Conservation (phyloP, 306 rosid species). For the Cucurbita moschata region DNA sequence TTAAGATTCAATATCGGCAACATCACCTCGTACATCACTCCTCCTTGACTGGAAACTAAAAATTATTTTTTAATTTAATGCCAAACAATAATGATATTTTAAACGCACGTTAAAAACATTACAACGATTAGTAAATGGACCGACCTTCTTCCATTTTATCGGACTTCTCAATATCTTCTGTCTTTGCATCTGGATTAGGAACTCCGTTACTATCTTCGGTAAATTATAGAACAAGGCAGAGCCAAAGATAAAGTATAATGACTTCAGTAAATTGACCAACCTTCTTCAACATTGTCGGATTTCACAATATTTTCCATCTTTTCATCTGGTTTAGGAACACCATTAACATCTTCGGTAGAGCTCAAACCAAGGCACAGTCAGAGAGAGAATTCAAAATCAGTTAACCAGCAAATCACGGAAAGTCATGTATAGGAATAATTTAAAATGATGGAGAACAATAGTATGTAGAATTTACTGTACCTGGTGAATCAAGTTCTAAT, state of each 20-base stretch:
- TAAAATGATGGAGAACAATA: neutral
- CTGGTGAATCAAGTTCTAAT: conserved; percentile 4
- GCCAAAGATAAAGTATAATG: conserved; percentile 4
- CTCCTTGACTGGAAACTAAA: neutral
- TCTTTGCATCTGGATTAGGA: conserved; percentile 35
- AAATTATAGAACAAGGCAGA: conserved; percentile 12
- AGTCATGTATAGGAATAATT: neutral
- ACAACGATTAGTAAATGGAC: neutral
- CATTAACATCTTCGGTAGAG: conserved; percentile 19
- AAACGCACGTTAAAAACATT: neutral
- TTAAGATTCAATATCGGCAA: neutral
- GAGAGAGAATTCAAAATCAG: conserved; percentile 1
- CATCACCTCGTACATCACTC: neutral
- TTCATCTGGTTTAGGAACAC: conserved; percentile 38
- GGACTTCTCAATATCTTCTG: conserved; percentile 39
- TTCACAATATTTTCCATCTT: conserved; percentile 39
- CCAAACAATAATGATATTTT: neutral
- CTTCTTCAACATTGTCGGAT: conserved; percentile 15
- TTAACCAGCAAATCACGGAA: neutral
- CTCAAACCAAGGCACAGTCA: conserved; percentile 8
- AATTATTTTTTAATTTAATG: neutral
- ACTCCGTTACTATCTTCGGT: conserved; percentile 55
- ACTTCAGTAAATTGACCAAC: neutral
- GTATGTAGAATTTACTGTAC: neutral
- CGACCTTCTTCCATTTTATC: conserved; percentile 14